Percentiles rank a stretch among this genome's conserved stretches.
Conservation (phyloP, 352 stramenopile species). For the Achlya hypogyna region DNA sequence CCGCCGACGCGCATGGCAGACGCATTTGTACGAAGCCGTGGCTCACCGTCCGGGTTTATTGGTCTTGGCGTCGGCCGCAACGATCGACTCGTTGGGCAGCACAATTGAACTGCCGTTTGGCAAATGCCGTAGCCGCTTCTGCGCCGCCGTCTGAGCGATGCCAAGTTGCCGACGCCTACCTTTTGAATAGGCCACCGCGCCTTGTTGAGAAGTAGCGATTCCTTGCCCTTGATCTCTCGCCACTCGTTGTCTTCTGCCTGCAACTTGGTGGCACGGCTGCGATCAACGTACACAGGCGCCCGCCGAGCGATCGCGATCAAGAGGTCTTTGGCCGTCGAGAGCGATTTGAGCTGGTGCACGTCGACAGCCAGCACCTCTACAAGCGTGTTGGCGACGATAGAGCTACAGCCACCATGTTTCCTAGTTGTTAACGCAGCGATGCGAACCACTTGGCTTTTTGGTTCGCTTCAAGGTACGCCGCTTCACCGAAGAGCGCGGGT, state of each 20-base stretch:
- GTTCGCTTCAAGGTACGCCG: not conserved
- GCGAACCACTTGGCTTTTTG: slow-evolving; percentile 14
- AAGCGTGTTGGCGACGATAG: slow-evolving; percentile 11
- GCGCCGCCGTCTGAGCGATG: not conserved
- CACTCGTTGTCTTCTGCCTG: not conserved
- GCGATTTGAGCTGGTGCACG: slow-evolving; percentile 19
- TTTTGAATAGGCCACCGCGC: slow-evolving; percentile 12
- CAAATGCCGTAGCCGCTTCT: slow-evolving; percentile 10
- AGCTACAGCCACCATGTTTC: not conserved
- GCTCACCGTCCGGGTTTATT: no score
- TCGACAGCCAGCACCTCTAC: slow-evolving; percentile 16
- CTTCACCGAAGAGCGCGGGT: slow-evolving; percentile 17
- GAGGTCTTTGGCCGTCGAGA: slow-evolving; percentile 9
- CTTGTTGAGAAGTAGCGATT: slow-evolving; percentile 13
- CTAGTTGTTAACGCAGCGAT: not conserved
- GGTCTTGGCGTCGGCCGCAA: no score
- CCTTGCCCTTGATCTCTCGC: not conserved
- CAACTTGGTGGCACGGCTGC: not conserved
- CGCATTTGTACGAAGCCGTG: no score
- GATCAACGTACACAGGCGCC: slow-evolving; percentile 12
- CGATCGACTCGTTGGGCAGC: slow-evolving; percentile 3
- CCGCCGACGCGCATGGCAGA: no score
- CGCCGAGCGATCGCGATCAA: not conserved
- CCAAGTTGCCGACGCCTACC: not conserved
- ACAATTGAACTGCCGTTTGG: slow-evolving; percentile 17